These are phyloP conservation scores for Coprinellus aureogranulatus DNA, from an alignment of 768 basidiomycete genomes.

Conservation along the genomic window DNA sequence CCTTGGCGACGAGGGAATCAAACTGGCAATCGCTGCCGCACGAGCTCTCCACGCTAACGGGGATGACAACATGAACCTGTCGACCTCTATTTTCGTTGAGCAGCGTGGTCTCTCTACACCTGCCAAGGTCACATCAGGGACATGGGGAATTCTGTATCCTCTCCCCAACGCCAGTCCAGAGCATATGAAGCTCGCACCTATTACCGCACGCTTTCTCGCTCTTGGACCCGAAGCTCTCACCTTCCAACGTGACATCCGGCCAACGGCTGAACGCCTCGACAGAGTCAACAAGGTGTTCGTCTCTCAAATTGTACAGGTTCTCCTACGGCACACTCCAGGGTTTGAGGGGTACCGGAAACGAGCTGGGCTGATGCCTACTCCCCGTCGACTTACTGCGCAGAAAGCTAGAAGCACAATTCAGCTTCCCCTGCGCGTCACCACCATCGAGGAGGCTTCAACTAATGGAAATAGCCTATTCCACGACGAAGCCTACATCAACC, in stretches of 20 bases:
- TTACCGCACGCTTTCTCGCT: conserved; percentile 1
- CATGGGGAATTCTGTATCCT: conserved; percentile 1
- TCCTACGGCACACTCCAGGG: background rate
- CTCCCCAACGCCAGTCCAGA: background rate
- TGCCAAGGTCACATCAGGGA: conserved; percentile 6
- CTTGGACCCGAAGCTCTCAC: conserved; percentile 3
- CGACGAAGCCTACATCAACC: conserved; percentile 18
- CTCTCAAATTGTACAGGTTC: background rate
- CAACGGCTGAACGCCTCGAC: background rate
- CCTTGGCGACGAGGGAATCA: background rate
- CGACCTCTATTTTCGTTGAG: conserved; percentile 8
- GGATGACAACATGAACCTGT: conserved; percentile 12
- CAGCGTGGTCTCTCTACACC: conserved; percentile 1
- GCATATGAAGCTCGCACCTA: conserved; percentile 4
- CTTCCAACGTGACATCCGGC: conserved; percentile 5
- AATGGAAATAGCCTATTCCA: conserved; percentile 21
- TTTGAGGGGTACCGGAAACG: background rate
- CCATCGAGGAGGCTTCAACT: conserved; percentile 27
- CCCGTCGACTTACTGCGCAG: too few relatives aligned
- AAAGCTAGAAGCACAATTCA: too few relatives aligned
- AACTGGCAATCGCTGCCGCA: background rate
- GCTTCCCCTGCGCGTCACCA: too few relatives aligned
- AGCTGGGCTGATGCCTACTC: too few relatives aligned
- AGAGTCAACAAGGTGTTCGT: background rate
- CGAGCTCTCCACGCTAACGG: background rate